Percentiles rank a stretch among this genome's conserved stretches.
Conservation (phyloP, 192 early-diverging fungal genomes). For the Pilaira anomala region DNA sequence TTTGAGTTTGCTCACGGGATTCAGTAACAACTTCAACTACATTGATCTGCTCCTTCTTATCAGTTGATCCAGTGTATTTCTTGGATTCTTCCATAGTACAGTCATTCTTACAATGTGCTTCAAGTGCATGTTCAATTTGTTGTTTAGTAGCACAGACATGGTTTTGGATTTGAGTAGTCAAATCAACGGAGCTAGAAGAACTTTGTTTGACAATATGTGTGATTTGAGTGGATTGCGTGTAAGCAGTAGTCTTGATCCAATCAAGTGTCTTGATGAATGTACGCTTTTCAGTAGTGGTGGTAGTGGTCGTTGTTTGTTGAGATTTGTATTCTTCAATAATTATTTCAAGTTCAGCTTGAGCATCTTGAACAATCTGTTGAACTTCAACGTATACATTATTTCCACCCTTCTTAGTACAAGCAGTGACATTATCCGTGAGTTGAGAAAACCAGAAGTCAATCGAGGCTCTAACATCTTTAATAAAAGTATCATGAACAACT, state of each 20-base stretch:
- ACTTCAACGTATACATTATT: constrained; percentile 14
- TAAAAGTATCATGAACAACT: constrained; percentile 3
- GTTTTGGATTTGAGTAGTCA: constrained; percentile 26
- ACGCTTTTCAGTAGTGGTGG: not conserved
- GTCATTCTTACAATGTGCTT: constrained; percentile 1
- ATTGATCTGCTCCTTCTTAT: not conserved
- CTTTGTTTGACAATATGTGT: constrained; percentile 5
- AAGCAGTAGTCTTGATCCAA: constrained; percentile 14
- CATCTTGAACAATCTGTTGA: constrained; percentile 16
- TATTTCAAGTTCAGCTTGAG: constrained; percentile 11
- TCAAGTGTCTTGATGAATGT: constrained; percentile 15
- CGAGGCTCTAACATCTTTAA: constrained; percentile 2
- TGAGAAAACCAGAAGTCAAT: constrained; percentile 16
- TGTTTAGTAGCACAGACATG: constrained; percentile 6
- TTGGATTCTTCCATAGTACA: not conserved
- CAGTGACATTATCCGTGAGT: constrained; percentile 9
- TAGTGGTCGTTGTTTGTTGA: not conserved
- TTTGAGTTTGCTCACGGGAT: constrained; percentile 11
- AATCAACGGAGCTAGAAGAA: constrained; percentile 2
- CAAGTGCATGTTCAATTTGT: constrained; percentile 20
- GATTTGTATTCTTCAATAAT: constrained; percentile 2
- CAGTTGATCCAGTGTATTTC: not conserved
- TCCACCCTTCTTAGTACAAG: constrained; percentile 23
- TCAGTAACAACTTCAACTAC: constrained; percentile 14
- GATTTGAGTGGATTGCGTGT: constrained; percentile 9